Base-by-base conservation (phyloP, 345 rosid genomes). In the Eucalyptus lansdowneana region DNA sequence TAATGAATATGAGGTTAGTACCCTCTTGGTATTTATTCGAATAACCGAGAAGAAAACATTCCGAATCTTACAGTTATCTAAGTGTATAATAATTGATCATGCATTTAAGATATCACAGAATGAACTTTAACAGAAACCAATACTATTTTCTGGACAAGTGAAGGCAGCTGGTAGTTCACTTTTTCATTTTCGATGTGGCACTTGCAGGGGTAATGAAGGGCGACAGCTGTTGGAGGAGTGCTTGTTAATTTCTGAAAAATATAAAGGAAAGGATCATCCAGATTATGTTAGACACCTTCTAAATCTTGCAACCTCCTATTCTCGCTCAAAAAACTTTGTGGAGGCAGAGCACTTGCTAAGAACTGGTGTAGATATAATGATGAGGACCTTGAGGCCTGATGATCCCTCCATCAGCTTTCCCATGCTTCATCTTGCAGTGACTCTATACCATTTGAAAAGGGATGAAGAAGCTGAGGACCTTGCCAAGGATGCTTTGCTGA, bases 181-280 rank as follows among this genome's bases (percentile, higher is more conserved):
- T 72, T 72, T 72, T 76, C 85, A 76, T 76, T 76, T 76, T 72
- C 9, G 13, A 40, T 76, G 85, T 40, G 47, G 47, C 85, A 50
- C 50, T 31, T 88, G 24, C 87, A 97, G 99, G 93, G 96, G 95
- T 89, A 91, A 94, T 29, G 99, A 97, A 94, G 99, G 99, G 29
- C 94, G 96, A 80, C 95, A 93, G 92, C 92, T 96, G 72, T 90
- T 96, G 90, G 98, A 96, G 95, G 97, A 97, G 90, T 95, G 98
- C 94, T 92, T 97, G 93, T 87, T 94, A 89, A 93, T 94, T 88
- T 90, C 94, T 34, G 99, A 97, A 93, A 93, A 93, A 76, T 91
- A n/a, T 62, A 94, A 92, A 88, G 99, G 98, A 89, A 94, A 93
- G 89, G 94, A 93, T 16, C 95, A 96, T 91, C 97, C 98, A 25